phyloP scores from a whole-genome alignment of 768 basidiomycete species.

The Suillus sp. region DNA sequence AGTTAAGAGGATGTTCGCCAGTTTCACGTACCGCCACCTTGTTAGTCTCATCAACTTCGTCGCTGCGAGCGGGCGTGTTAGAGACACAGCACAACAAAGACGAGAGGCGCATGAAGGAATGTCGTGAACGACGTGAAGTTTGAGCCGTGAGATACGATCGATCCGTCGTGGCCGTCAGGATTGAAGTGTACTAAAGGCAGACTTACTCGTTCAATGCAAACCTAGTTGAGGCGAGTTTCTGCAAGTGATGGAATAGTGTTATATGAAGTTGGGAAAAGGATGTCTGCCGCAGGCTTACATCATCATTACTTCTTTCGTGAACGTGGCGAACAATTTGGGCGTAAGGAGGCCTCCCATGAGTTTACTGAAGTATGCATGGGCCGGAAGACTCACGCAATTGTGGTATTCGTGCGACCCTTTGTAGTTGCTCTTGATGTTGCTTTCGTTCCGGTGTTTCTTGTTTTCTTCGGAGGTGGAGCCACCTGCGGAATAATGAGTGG shows the following conservation, averaged over 20 bases:
- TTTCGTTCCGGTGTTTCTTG: slow-evolving; percentile 36
- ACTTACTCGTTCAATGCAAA: slow-evolving; percentile 34
- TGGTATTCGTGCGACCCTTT: slow-evolving; percentile 24
- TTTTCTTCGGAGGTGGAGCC: slow-evolving; percentile 43
- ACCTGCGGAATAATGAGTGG: slow-evolving; percentile 13
- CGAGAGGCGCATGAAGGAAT: slow-evolving; percentile 57
- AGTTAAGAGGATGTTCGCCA: slow-evolving; percentile 22
- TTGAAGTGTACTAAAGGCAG: slow-evolving; percentile 23
- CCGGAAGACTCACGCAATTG: slow-evolving; percentile 20
- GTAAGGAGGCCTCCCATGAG: slow-evolving; percentile 6
- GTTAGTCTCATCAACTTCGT: slow-evolving; percentile 42
- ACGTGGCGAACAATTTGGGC: slow-evolving; percentile 7
- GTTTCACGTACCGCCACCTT: slow-evolving; percentile 32
- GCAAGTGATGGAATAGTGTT: slow-evolving; percentile 17
- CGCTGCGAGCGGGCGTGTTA: slow-evolving; percentile 53
- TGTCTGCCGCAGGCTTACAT: slow-evolving; percentile 28
- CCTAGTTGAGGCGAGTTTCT: slow-evolving; percentile 30
- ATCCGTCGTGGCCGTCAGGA: slow-evolving; percentile 17
- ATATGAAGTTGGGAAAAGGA: slow-evolving; percentile 22
- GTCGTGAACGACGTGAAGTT: slow-evolving; percentile 26
- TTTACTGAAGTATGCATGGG: background rate
- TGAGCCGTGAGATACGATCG: slow-evolving; percentile 12
- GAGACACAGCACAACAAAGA: slow-evolving; percentile 67
- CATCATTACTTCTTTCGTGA: slow-evolving; percentile 31
- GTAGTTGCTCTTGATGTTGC: slow-evolving; percentile 16